A percentile compares a stretch with the other conserved stretches of the same genome.
phyloP scores from a whole-genome alignment of 78 protist genomes.

The Chrysochromulina tobinii region DNA sequence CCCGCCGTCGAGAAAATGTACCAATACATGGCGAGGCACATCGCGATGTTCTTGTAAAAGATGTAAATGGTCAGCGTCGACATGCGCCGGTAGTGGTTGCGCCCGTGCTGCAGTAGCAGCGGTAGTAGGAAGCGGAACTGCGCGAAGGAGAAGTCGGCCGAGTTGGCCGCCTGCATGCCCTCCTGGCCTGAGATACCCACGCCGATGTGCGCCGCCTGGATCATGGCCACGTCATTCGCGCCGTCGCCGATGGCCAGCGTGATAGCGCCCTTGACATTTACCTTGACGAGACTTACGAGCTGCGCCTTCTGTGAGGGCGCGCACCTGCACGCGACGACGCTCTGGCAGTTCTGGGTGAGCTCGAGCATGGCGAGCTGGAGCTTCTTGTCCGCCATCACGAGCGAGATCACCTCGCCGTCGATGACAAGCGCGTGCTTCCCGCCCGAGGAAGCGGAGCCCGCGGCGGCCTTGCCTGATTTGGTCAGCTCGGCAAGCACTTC shows the following conservation, averaged over 20 bases:
- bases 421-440: not conserved
- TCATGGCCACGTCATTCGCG: constrained; percentile 89
- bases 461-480: not conserved
- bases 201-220: constrained; percentile 83
- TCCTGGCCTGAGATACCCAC: constrained; percentile 91
- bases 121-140: constrained; percentile 75
- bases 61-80: constrained; percentile 47
- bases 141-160: constrained; percentile 85
- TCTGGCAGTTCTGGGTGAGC: constrained; percentile 54
- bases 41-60: constrained; percentile 73
- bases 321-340: constrained; percentile 89
- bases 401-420: not conserved
- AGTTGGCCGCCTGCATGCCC: constrained; percentile 70
- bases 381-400: too few species aligned
- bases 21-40: constrained; percentile 27
- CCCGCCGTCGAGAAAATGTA: not conserved
- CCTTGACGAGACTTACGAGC: constrained; percentile 49
- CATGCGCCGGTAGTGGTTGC: constrained; percentile 60
- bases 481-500: too few species aligned
- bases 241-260: constrained; percentile 87
- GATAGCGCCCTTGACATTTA: not conserved
- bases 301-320: constrained; percentile 87
- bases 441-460: not conserved
- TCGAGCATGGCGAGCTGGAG: constrained; percentile 19
- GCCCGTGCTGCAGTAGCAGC: constrained; percentile 76